Evolutionary conservation across 2,329 filamentous ascomycete genomes (phyloP), one percentile per base, ranked within the genome.

Genomic region (Chrysoporthe austroafricana): DNA sequence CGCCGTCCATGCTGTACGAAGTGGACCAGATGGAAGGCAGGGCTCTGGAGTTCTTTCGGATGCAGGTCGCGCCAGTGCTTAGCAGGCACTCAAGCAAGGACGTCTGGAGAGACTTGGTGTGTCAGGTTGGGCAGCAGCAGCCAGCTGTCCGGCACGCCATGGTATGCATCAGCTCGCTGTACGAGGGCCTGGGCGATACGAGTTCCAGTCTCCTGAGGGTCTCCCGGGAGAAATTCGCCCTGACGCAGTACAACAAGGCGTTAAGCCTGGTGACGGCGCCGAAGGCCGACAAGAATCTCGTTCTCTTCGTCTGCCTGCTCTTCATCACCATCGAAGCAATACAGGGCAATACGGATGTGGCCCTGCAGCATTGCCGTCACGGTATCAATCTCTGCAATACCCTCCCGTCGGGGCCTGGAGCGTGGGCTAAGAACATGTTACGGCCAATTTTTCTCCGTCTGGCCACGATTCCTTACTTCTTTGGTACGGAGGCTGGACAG

Each of bases 251-350:
- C 71, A 82, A 82, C 67, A 81, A 81, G 64, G 81, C 84, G 3
- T 82, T 86, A 46, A 74, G 76, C 0, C 77, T 79, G 26, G 69
- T 85, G 36, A 71, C 80, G 48, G 78, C 81, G 34, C 78, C 78
- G 68, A 72, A 76, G 2, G 69, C 72, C 58, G 71, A 75, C 18
- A 70, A 77, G 73, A 72, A 77, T 69, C 73, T 76, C 3, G 75
- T 79, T 0, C 71, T 86, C 18, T 75, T 85, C 3, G 81, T 81
- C 6, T 85, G 83, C 69, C 73, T 85, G 0, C 74, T 86, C 32
- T 85, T 85, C 67, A 80, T 81, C 44, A 82, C 81, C 69, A 78
- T 85, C 61, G 84, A 85, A 70, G 83, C 82, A 68, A 73, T 85
- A 26, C 80, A 80, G 8, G 79, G 81, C 13, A 79, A 84, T 62